Percentiles rank a stretch among this genome's conserved stretches.
phyloP scores from a whole-genome alignment of 805 yeast genomes.

The Yarrowia keelungensis region DNA sequence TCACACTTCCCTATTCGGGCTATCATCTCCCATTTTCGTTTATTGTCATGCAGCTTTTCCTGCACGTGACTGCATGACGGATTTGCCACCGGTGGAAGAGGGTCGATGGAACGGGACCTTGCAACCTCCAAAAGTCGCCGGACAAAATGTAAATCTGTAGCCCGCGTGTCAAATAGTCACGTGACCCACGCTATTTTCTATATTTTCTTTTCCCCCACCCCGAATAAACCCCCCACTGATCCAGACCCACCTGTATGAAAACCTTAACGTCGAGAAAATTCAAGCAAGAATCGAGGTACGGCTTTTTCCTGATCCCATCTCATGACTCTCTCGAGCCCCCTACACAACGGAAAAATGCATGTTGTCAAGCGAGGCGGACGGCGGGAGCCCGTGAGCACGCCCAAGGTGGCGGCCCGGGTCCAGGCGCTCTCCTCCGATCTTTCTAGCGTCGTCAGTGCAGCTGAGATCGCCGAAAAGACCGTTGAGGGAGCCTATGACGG shows the following conservation, averaged over 20 bases:
- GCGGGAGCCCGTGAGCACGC: conserved; percentile 91
- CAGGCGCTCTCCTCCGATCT: conserved; percentile 93
- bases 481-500: conserved; percentile 84
- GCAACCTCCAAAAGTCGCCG: no score
- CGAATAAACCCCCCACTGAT: no score
- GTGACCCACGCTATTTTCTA: neutral
- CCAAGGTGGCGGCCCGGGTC: conserved; percentile 93
- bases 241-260: neutral
- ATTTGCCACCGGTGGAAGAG: conserved; percentile 7
- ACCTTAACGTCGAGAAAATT: conserved; percentile 6
- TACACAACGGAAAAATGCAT: conserved; percentile 59
- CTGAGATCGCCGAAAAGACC: conserved; percentile 33
- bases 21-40: conserved; percentile 7
- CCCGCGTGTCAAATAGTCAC: neutral
- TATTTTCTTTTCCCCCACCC: neutral
- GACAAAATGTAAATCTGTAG: no score
- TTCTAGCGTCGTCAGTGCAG: neutral
- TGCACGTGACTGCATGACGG: conserved; percentile 27
- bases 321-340: neutral
- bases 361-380: conserved; percentile 93
- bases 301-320: neutral
- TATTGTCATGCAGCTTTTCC: neutral
- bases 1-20: conserved; percentile 22
- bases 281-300: neutral
- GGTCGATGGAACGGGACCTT: no score